These are phyloP conservation scores for Ogataea paraovalis DNA, from an alignment of 805 yeast species.

Conservation along the genomic window DNA sequence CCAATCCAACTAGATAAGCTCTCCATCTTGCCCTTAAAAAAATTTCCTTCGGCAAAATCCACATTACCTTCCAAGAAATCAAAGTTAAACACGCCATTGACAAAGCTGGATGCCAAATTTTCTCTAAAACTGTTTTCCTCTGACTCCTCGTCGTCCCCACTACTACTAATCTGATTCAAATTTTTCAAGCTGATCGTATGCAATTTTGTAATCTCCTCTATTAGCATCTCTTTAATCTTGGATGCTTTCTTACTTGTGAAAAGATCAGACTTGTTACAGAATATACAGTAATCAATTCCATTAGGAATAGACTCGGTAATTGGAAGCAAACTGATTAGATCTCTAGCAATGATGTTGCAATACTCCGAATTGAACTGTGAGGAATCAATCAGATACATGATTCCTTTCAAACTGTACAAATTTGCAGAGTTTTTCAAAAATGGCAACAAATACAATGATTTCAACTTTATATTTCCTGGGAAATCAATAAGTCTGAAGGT, in stretches of 20 bases:
- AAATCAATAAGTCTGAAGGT: conserved; percentile 63
- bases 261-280: conserved; percentile 81
- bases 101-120: conserved; percentile 41
- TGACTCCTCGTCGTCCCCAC: conserved; percentile 8
- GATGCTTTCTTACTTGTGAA: conserved; percentile 74
- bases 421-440: conserved; percentile 37
- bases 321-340: conserved; percentile 55
- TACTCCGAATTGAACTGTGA: conserved; percentile 47
- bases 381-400: conserved; percentile 76
- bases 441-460: conserved; percentile 48
- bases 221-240: conserved; percentile 58
- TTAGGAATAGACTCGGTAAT: conserved; percentile 58
- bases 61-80: conserved; percentile 69
- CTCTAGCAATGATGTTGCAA: conserved; percentile 52
- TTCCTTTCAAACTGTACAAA: conserved; percentile 50
- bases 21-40: conserved; percentile 46
- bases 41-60: conserved; percentile 71
- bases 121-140: conserved; percentile 27
- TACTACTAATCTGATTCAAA: conserved; percentile 36
- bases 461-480: conserved; percentile 85
- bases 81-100: conserved; percentile 52
- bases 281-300: conserved; percentile 72
- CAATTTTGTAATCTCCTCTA: conserved; percentile 56
- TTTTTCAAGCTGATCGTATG: conserved; percentile 45
- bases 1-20: conserved; percentile 78